phyloP scores from a whole-genome alignment of 768 basidiomycete genomes.

The Gautieria morchelliformis region DNA sequence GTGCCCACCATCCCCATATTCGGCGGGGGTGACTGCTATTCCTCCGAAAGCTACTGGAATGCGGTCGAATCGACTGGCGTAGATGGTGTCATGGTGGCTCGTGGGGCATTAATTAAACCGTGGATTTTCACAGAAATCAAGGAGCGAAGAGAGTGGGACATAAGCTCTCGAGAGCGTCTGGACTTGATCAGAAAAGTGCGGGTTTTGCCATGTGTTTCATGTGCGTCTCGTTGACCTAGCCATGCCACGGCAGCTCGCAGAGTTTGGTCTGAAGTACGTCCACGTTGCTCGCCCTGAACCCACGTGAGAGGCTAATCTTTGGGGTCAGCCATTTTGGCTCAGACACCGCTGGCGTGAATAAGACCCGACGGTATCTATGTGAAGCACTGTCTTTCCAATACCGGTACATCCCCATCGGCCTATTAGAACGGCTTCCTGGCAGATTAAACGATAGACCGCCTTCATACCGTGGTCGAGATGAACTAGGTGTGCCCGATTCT shows the following conservation, averaged over 20 bases:
- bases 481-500: constrained; percentile 51
- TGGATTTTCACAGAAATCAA: constrained; percentile 96
- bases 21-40: constrained; percentile 94
- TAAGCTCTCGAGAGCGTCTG: constrained; percentile 73
- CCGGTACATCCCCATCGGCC: constrained; percentile 89
- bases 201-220: not conserved
- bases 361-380: constrained; percentile 86
- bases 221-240: not conserved
- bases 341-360: constrained; percentile 70
- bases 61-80: constrained; percentile 73
- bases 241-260: constrained; percentile 51
- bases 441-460: constrained; percentile 88
- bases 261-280: constrained; percentile 70
- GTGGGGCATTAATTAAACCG: constrained; percentile 93
- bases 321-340: constrained; percentile 66
- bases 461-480: constrained; percentile 77
- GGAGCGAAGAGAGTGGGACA: constrained; percentile 90
- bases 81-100: constrained; percentile 91
- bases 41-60: constrained; percentile 72
- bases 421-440: constrained; percentile 74
- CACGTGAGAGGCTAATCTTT: not conserved
- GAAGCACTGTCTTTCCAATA: constrained; percentile 95
- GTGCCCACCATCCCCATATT: constrained; percentile 89
- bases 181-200: constrained; percentile 68
- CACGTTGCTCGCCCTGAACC: not conserved